These are phyloP conservation scores for Mycena vitilis DNA, from an alignment of 768 basidiomycete species.

Conservation along the genomic window DNA sequence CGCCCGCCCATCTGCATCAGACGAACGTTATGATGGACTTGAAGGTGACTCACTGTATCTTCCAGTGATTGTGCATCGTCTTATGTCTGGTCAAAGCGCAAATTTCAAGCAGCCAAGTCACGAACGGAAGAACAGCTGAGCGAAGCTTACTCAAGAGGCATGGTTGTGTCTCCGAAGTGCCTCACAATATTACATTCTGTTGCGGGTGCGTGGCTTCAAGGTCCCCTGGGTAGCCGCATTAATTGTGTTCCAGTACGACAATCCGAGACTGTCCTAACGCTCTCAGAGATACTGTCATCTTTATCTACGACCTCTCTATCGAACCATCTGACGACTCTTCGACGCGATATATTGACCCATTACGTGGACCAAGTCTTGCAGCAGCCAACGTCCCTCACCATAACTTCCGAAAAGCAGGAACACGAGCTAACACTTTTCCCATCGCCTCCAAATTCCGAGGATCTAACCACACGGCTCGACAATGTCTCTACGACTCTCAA, in stretches of 20 bases:
- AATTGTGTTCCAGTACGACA: slow-evolving; percentile 63
- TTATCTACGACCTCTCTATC: slow-evolving; percentile 66
- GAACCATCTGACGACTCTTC: slow-evolving; percentile 67
- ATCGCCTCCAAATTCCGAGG: slow-evolving; percentile 55
- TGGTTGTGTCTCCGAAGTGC: slow-evolving; percentile 62
- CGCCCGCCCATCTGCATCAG: slow-evolving; percentile 63
- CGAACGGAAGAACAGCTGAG: slow-evolving; percentile 78
- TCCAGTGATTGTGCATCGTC: slow-evolving; percentile 13
- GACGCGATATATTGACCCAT: slow-evolving; percentile 70
- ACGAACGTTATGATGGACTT: slow-evolving; percentile 67
- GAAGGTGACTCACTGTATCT: slow-evolving; percentile 57
- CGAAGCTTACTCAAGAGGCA: slow-evolving; percentile 72
- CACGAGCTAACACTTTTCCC: slow-evolving; percentile 62
- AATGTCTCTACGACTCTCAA: slow-evolving; percentile 67
- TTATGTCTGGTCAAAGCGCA: slow-evolving; percentile 54
- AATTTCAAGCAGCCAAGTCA: slow-evolving; percentile 64
- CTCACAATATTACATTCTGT: slow-evolving; percentile 64
- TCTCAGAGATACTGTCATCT: slow-evolving; percentile 69
- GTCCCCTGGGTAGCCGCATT: slow-evolving; percentile 3
- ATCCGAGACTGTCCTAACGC: slow-evolving; percentile 60
- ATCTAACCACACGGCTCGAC: slow-evolving; percentile 57
- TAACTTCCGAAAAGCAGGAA: slow-evolving; percentile 51
- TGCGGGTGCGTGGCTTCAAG: slow-evolving; percentile 48
- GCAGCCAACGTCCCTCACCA: slow-evolving; percentile 59
- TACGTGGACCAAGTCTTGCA: slow-evolving; percentile 71